A percentile compares a stretch with the other conserved stretches of the same genome.
phyloP scores from a whole-genome alignment of 1,139 yeast genomes.

The Saccharomycopsis hybrid region DNA sequence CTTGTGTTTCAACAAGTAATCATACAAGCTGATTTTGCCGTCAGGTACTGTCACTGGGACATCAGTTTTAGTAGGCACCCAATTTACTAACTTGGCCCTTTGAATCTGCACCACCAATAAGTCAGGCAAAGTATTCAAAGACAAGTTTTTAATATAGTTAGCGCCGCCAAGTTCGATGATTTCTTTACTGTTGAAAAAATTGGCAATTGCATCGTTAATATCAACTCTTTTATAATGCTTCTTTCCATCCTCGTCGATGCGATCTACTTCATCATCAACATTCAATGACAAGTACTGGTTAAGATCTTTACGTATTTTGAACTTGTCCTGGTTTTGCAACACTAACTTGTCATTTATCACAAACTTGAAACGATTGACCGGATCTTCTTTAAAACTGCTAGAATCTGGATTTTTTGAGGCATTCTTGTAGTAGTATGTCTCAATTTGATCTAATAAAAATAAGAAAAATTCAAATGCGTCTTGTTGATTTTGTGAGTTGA shows the following conservation, averaged over 20 bases:
- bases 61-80: conserved; percentile 83
- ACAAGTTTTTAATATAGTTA: conserved; percentile 33
- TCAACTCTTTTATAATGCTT: conserved; percentile 44
- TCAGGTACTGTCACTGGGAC: conserved; percentile 64
- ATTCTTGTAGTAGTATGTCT: conserved; percentile 31
- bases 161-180: conserved; percentile 64
- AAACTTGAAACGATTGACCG: conserved; percentile 58
- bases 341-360: conserved; percentile 57
- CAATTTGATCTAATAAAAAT: conserved; percentile 59
- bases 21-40: conserved; percentile 30
- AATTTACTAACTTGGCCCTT: conserved; percentile 75
- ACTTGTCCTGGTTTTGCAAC: conserved; percentile 46
- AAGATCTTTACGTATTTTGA: conserved; percentile 49
- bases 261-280: conserved; percentile 37
- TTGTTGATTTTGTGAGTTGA: conserved; percentile 82
- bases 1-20: conserved; percentile 28
- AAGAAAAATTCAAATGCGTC: conserved; percentile 89
- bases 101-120: conserved; percentile 68
- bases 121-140: conserved; percentile 62
- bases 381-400: conserved; percentile 27
- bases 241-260: conserved; percentile 38
- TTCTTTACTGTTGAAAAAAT: conserved; percentile 43
- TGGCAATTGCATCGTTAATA: conserved; percentile 45
- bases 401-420: conserved; percentile 20
- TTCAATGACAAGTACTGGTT: conserved; percentile 68